Evolutionary conservation across 306 rosid genomes (phyloP), one percentile per base, ranked within the genome.

Genomic region (Cercis canadensis): DNA sequence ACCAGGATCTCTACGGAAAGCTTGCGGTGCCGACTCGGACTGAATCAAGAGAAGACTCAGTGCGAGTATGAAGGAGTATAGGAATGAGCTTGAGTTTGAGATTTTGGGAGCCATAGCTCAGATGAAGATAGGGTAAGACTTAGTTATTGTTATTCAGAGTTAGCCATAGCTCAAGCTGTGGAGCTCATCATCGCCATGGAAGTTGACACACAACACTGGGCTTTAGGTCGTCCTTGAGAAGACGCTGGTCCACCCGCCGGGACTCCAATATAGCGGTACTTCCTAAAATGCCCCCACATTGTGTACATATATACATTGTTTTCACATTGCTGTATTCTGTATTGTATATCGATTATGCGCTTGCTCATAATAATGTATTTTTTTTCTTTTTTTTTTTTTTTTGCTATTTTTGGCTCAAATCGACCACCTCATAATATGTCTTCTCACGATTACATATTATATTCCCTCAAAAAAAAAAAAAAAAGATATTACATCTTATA

Each of bases 1-100:
- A 16, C 91, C 87, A 4, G 86, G 77, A 47, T 80, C 91, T 89
- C 87, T 72, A 75, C 67, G 70, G 88, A 94, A 94, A 33, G 99
- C 86, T 79, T 90, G 90, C 29, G 85, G 87, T 21, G 87, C 86
- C 9, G 99, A 91, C 47, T 89, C 89, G 76, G 89, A 84, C 3
- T 46, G 89, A 73, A 78, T 73, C 46, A 70, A 55, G 11, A 89
- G 83, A 59, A 87, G 78, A 69, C 62, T 75, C 81, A 87, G 84
- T 1, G 78, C 57, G 14, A 83, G 51, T 44, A 56, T 14, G 4
- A 55, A 44, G 29, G 73, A 57, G 29, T 24, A 73, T 36, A 70
- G 13, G 14, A 67, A 47, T 1, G 78, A 58, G 62, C 49, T 63
- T 36, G 76, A 58, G n/a, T 49, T 62, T 18, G 52, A 66, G 51